Base-by-base conservation (phyloP, 306 rosid genomes). In the Abrus pulchellus region DNA sequence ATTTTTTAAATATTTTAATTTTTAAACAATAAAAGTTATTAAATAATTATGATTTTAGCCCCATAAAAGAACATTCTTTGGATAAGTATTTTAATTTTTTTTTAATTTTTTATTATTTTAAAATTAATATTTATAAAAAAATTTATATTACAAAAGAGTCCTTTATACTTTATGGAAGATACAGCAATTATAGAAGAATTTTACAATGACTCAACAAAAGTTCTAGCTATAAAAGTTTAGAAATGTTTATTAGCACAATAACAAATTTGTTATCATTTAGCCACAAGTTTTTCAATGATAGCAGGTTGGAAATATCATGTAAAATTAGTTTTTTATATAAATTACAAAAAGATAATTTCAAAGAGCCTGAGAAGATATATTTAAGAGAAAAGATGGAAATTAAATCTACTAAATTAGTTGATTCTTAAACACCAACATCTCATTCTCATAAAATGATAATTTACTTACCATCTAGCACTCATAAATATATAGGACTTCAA, bases 221-320 rank as follows among this genome's bases (percentile, higher is more conserved):
- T 36, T 1, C 0, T 1, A 81, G 64, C 13, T 7, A 13, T 7
- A 69, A 1, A 34, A 68, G 82, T 75, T 76, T 48, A 9, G 62
- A 43, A 14, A 82, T 43, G 5, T 28, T 40, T 8, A 32, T 41
- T 8, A 81, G 82, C 8, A 52, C 11, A 59, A 29, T 41, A 33
- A 34, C 68, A 75, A 84, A 80, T 7, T 54, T 40, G 62, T 84
- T 75, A 54, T 78, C 79, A 7, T 8, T 20, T 4, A 84, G 55
- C 43, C 60, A 3, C 10, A 79, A 53, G 12, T 1, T 2, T 3
- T 1, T 9, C 32, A 75, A 54, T 5, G 75, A 68, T 5, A 49
- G 13, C 5, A 83, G 53, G 6, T 13, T 14, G 27, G 5, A 30
- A 67, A 78, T 60, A 29, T 78, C 61, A 56, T 78, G 8, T 0